Evolutionary conservation across 176 grass and related monocot species (phyloP).

Genomic region (Olyra latifolia): DNA sequence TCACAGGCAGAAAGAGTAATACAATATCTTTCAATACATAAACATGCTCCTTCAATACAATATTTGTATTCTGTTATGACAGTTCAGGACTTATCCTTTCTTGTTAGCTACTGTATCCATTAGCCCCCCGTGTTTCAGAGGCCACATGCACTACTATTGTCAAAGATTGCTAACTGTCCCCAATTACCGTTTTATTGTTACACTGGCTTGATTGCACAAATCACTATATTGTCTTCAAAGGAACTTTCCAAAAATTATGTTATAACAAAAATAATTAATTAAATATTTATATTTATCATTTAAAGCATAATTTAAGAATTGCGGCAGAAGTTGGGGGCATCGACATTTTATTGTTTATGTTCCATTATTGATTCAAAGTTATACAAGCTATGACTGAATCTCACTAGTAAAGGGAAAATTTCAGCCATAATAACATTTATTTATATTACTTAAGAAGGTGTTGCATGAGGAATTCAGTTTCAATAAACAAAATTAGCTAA

Average conservation of each 20-base stretch:
- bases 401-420: background rate
- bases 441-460: background rate
- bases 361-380: background rate
- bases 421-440: background rate
- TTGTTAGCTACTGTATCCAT: background rate
- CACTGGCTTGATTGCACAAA: background rate
- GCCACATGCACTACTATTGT: background rate
- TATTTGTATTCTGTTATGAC: background rate
- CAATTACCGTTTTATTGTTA: background rate
- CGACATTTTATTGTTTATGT: background rate
- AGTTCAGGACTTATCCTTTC: background rate
- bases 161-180: background rate
- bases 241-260: background rate
- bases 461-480: background rate
- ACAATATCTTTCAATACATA: background rate
- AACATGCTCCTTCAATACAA: background rate
- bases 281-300: background rate
- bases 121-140: background rate
- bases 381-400: background rate
- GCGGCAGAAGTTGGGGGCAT: background rate
- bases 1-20: background rate
- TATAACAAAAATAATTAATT: background rate
- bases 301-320: background rate
- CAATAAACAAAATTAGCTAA: conserved; percentile 4
- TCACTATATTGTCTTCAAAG: background rate